Evolutionary conservation across 306 rosid species (phyloP), one percentile per base, ranked within the genome.

Genomic region (Ormosia semicastrata): DNA sequence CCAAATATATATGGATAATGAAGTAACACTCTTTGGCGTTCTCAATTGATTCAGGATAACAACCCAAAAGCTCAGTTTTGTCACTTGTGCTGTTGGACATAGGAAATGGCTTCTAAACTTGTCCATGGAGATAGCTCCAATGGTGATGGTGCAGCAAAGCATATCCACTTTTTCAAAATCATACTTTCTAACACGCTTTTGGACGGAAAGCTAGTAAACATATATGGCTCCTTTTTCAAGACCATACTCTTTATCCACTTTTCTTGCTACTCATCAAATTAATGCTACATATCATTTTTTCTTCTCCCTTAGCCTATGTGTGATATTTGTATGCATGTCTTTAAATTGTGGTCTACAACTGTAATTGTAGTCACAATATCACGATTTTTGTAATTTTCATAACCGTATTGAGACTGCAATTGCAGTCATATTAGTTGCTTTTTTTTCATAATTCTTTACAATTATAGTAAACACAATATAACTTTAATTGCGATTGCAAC

Each of bases 161-260:
- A 71, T 62, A 50, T 63, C 15, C 80, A 76, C 49, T 76, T 76
- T 18, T 62, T 76, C 60, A 62, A 14, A 15, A 60, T 63, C 62
- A 14, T 76, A 4, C 62, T 9, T 29, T 7, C 40, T 17, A 3
- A 44, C 3, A 56, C 54, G 11, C 37, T 79, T 69, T 36, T 43
- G 59, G 60, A 69, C 0, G 62, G 62, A 69, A 79, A 33, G 0
- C 50, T 69, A 2, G 70, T 79, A 69, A 79, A 60, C 18, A 40
- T 29, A 3, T 3, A 1, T 53, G 3, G 0, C 17, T 66, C n/a
- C 33, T 9, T 24, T 32, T 13, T 12, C 1, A 24, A 60, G n/a
- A 44, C 62, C 34, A 3, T 33, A 7, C 12, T 41, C 34, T 54
- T 2, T 10, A 8, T 76, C 49, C 11, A 54, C 24, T 14, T 54